Conservation (phyloP, 2,329 filamentous ascomycete genomes). For the Fusarium sp. region DNA sequence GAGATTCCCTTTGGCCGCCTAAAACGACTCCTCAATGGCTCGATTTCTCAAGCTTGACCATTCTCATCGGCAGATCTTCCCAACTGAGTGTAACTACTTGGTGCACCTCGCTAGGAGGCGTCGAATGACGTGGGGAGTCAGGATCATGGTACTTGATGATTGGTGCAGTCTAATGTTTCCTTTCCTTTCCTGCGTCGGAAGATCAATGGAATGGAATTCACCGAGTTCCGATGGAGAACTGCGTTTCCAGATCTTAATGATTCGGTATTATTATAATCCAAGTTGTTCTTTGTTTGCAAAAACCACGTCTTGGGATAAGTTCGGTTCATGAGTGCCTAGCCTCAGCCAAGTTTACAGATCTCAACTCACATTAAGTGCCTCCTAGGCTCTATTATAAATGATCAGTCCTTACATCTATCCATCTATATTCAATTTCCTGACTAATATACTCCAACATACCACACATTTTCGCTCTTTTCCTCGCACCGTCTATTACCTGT, state of each 20-base stretch:
- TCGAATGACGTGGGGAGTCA: slow-evolving; percentile 32
- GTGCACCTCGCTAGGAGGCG: slow-evolving; percentile 15
- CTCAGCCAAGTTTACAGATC: background rate
- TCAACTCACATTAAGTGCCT: too few relatives aligned
- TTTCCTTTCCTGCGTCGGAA: background rate
- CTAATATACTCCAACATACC: background rate
- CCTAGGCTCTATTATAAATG: background rate
- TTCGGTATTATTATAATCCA: background rate
- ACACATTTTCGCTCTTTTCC: background rate
- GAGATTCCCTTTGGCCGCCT: slow-evolving; percentile 3
- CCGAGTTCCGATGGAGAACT: slow-evolving; percentile 22
- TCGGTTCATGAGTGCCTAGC: background rate
- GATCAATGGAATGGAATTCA: slow-evolving; percentile 10
- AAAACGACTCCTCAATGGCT: slow-evolving; percentile 9
- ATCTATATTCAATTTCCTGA: background rate
- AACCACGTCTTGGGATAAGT: background rate
- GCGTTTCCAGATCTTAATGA: background rate
- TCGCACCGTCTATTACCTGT: background rate
- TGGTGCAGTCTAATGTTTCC: slow-evolving; percentile 12
- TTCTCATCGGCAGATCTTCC: slow-evolving; percentile 13
- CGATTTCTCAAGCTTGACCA: slow-evolving; percentile 2
- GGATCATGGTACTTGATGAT: slow-evolving; percentile 11
- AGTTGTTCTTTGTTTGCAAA: background rate
- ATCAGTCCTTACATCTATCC: background rate
- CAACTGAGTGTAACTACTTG: slow-evolving; percentile 19